A percentile compares a stretch with the other conserved stretches of the same genome.
phyloP scores from a whole-genome alignment of 306 rosid genomes.

The Luffa aegyptiaca region DNA sequence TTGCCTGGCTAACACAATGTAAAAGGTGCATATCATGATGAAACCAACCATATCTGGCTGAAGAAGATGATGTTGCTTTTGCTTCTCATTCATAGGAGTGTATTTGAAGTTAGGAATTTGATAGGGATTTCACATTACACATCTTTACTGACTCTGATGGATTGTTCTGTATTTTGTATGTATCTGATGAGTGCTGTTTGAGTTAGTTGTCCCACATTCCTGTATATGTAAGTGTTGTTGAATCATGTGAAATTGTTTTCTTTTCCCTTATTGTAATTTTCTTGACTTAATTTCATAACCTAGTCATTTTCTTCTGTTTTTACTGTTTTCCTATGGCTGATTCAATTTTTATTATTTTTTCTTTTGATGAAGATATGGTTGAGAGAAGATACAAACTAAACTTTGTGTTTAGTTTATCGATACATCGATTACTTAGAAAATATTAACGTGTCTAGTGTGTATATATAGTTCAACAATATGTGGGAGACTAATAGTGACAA shows the following conservation, averaged over 20 bases:
- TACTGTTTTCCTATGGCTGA: background rate
- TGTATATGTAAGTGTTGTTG: background rate
- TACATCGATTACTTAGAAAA: no score
- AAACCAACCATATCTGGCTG: background rate
- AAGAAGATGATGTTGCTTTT: background rate
- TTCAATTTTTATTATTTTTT: background rate
- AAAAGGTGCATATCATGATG: background rate
- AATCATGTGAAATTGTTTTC: background rate
- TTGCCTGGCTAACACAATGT: slow-evolving; percentile 21
- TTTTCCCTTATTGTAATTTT: background rate
- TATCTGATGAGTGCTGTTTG: background rate
- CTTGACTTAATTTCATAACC: background rate
- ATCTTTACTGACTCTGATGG: background rate
- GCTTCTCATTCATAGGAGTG: background rate
- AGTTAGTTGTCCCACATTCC: background rate
- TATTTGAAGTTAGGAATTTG: background rate
- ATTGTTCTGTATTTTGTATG: background rate
- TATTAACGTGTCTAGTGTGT: no score
- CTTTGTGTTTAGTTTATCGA: no score
- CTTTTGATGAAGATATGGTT: no score
- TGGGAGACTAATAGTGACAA: no score
- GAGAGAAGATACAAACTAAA: no score
- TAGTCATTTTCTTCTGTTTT: background rate
- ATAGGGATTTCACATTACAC: background rate
- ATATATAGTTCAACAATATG: no score